Base-by-base conservation (phyloP, 2,329 filamentous ascomycete species). In the Monosporascus sp. region DNA sequence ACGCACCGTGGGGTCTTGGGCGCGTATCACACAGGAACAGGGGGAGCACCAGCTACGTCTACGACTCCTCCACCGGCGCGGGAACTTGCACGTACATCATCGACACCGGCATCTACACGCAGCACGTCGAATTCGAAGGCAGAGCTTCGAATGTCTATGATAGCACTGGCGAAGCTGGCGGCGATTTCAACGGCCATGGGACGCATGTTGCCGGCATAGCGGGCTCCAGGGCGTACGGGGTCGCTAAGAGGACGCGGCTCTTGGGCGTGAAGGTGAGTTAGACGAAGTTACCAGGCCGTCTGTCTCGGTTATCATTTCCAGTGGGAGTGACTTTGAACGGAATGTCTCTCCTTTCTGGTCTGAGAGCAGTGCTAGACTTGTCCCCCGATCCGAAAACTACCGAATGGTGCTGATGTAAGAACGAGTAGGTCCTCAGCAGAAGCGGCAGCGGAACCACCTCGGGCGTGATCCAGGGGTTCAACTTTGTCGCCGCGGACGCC, bases 81-180 rank as follows among this genome's bases (percentile, higher is more conserved):
- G 70, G 66, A 39, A 72, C 67, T 51, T 81, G 72, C 57, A 72
- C 74, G 47, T 84, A 82, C 61, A 62, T 84, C 41, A 68, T 83
- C 49, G 81, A 84, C 66, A 81, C 76, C 0, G 80, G 81, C 41
- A 74, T 83, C 50, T 69, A 72, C 18, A 69, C 68, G 36, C 51
- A 60, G n/a, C 80, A 84, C 53, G 54, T 57, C 37, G 69, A 77
- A 25, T 78, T 78, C 49, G 70, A 72, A 51, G 71, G 71, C 8
- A 72, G 75, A 7, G 75, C 74, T 20, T 61, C 55, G 31, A 67
- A 67, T 45, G 62, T 66, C 24, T 60, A 61, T 36, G 65, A 66
- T 57, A 59, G 57, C 41, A 60, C 61, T 25, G 62, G 66, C 34
- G 60, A 65, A n/a, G 54, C 57, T 37, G 71, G 76, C 60, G 56